Evolutionary conservation across 345 rosid genomes (phyloP).

Genomic region (Salix suchowensis): DNA sequence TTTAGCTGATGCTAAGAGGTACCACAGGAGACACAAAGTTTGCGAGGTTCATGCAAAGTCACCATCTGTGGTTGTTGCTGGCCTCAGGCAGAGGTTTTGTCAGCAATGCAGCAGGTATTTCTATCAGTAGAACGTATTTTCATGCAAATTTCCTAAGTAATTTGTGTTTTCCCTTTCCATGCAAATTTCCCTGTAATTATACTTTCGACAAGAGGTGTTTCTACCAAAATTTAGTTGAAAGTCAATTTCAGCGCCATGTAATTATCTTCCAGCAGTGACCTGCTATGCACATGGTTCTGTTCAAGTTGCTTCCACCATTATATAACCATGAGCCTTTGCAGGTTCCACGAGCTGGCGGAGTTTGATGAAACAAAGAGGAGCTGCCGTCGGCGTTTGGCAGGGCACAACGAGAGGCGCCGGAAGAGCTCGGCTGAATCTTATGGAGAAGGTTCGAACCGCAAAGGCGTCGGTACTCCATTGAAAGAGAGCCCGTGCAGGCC

Average conservation of each 20-base stretch:
- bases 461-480: slow-evolving; percentile 23
- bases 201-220: background rate
- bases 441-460: slow-evolving; percentile 57
- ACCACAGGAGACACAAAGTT: slow-evolving; percentile 81
- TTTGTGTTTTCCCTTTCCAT: background rate
- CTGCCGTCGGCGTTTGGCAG: slow-evolving; percentile 69
- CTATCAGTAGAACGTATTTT: background rate
- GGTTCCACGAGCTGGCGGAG: slow-evolving; percentile 69
- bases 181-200: background rate
- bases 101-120: slow-evolving; percentile 95
- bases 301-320: background rate
- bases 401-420: slow-evolving; percentile 80
- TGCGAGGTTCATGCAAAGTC: slow-evolving; percentile 86
- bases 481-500: slow-evolving; percentile 37
- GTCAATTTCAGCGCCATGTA: background rate
- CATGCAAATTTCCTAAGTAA: background rate
- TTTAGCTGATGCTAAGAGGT: slow-evolving; percentile 59
- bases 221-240: background rate
- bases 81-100: slow-evolving; percentile 70
- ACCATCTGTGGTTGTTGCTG: slow-evolving; percentile 48
- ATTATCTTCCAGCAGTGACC: background rate
- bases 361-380: slow-evolving; percentile 85
- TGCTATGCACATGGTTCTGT: background rate
- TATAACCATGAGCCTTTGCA: slow-evolving; percentile 4
- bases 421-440: slow-evolving; percentile 49